phyloP scores from a whole-genome alignment of 495 filamentous ascomycete species.

The Chaetomium tenue region DNA sequence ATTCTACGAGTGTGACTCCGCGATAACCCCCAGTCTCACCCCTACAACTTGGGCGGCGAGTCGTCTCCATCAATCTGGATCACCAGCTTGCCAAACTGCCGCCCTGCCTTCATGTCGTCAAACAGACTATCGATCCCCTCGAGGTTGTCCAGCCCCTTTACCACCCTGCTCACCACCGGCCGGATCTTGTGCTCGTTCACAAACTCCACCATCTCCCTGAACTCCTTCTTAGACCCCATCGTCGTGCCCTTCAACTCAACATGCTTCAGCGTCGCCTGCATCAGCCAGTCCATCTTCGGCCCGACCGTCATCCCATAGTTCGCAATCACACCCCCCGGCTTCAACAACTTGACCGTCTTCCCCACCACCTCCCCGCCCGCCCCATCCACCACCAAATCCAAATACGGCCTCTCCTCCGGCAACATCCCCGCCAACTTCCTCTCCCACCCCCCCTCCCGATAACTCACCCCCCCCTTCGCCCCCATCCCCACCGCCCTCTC shows the following conservation, averaged over 20 bases:
- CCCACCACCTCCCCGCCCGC: conserved; percentile 71
- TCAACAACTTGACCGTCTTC: conserved; percentile 56
- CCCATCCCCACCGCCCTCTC: conserved; percentile 60
- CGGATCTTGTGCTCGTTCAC: conserved; percentile 60
- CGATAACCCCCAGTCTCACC: not conserved
- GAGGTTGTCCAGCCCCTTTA: conserved; percentile 63
- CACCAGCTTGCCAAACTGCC: conserved; percentile 76
- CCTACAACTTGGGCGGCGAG: conserved; percentile 28
- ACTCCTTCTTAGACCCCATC: conserved; percentile 75
- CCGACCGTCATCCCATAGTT: conserved; percentile 76
- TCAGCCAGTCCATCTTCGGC: conserved; percentile 69
- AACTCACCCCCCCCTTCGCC: conserved; percentile 66
- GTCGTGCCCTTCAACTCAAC: conserved; percentile 69
- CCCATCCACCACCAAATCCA: conserved; percentile 74
- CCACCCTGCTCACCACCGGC: conserved; percentile 62
- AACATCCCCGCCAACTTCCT: conserved; percentile 59
- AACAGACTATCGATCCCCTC: conserved; percentile 66
- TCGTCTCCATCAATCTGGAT: conserved; percentile 44
- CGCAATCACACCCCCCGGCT: conserved; percentile 63
- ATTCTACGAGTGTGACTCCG: not conserved
- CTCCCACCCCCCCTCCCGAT: conserved; percentile 66
- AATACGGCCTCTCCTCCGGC: conserved; percentile 54
- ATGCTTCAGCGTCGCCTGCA: conserved; percentile 71
- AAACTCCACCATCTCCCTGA: conserved; percentile 73
- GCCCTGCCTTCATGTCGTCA: conserved; percentile 71